Conservation (phyloP, 2,329 filamentous ascomycete genomes). For the Sporothrix curviconia region DNA sequence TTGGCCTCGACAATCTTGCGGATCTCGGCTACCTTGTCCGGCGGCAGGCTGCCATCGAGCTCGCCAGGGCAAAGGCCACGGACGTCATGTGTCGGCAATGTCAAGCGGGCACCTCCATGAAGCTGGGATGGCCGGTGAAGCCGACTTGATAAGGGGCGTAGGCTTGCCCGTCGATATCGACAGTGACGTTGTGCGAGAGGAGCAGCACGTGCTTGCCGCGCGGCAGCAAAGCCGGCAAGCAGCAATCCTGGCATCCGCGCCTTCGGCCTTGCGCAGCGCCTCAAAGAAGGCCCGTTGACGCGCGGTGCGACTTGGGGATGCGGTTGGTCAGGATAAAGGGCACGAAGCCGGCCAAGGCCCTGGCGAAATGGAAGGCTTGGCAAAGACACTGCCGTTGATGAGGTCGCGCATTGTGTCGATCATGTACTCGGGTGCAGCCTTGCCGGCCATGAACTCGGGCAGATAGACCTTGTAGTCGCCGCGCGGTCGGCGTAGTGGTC, state of each 20-base stretch:
- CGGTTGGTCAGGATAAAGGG: constrained; percentile 30
- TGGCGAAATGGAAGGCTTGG: constrained; percentile 27
- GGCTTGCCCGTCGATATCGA: constrained; percentile 18
- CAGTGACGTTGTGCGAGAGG: constrained; percentile 33
- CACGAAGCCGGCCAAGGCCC: constrained; percentile 23
- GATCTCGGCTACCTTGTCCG: constrained; percentile 28
- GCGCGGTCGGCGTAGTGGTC: constrained; percentile 48
- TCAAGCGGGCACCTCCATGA: constrained; percentile 42
- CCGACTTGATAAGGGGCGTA: constrained; percentile 42
- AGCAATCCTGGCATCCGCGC: constrained; percentile 33
- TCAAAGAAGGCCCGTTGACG: constrained; percentile 33
- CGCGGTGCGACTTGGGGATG: constrained; percentile 26
- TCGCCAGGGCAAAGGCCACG: constrained; percentile 42
- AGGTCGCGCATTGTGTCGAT: constrained; percentile 26
- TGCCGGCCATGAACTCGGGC: constrained; percentile 49
- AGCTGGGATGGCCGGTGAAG: constrained; percentile 48
- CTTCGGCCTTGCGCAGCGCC: constrained; percentile 29
- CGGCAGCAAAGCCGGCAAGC: constrained; percentile 59
- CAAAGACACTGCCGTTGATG: constrained; percentile 22
- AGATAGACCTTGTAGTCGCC: constrained; percentile 44
- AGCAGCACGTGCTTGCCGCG: constrained; percentile 49
- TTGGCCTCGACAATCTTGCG: constrained; percentile 29
- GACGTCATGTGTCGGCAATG: constrained; percentile 39
- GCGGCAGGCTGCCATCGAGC: constrained; percentile 35
- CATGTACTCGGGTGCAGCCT: constrained; percentile 26